Base-by-base conservation (phyloP, 495 filamentous ascomycete species). In the Penicillium angulare region DNA sequence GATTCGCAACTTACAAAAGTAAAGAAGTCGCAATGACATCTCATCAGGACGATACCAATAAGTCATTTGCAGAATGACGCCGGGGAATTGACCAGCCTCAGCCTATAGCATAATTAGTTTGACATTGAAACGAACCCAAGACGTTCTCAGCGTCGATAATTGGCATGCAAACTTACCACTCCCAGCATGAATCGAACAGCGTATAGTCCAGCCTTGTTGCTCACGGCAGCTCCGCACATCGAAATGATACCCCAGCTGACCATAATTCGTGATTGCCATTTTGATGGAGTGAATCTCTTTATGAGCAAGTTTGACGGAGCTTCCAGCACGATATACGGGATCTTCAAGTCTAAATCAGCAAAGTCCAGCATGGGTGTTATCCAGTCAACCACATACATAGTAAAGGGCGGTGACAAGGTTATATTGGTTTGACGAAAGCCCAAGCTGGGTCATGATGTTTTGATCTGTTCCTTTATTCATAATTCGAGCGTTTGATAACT, bases 291-390 rank as follows among this genome's bases (percentile, higher is more conserved):
- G 15, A 69, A 59, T 21, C 53, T 46, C 45, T 73, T 73, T 0
- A 70, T 58, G 4, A 69, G 23, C 17, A 71, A 20, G 34, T 69
- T 69, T 26, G 61, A 61, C 3, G 73, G 74, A 3, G 72, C 69
- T 57, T 76, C 73, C 13, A 62, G 55, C 2, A 77, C 20, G 41
- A 77, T 76, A 44, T 77, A 77, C 8, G 74, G 74, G 34, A 75
- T 60, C 71, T 77, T 10, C 3, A 2, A 59, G 67, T 36, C 18
- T 46, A 36, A 40, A 16, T 10, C 44, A 12, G 18, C 5, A 3
- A 23, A 3, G 24, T 27, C 24, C 2, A 26, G 18, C 3, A 10
- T 22, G 4, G 17, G 8, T 21, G 12, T n/a, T 29, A 5, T 22
- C n/a, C n/a, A n/a, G n/a, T n/a, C n/a, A n/a, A n/a, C n/a, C n/a